Conservation (phyloP, 768 basidiomycete genomes). For the Leccinum disarticulatum region DNA sequence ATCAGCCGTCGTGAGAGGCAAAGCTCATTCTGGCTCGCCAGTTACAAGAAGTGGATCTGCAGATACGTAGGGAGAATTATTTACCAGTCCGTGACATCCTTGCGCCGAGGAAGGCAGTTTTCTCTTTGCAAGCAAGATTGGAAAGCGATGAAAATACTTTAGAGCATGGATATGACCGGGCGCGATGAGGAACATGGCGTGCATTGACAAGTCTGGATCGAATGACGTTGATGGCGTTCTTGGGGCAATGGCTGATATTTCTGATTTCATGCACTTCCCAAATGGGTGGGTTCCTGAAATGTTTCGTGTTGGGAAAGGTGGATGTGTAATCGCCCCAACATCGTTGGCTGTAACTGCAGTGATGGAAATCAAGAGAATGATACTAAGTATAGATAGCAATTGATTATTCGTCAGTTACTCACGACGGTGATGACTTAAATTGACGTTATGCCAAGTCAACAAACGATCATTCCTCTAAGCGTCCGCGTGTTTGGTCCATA, state of each 20-base stretch:
- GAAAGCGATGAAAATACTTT: not conserved
- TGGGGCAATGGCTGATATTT: not conserved
- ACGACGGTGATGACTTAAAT: constrained; percentile 1
- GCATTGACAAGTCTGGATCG: not conserved
- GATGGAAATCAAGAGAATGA: not conserved
- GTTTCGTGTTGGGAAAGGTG: not conserved
- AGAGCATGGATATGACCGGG: not conserved
- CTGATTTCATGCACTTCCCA: not conserved
- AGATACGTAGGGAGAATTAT: not conserved
- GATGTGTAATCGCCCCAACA: constrained; percentile 5
- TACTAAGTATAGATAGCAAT: constrained; percentile 14
- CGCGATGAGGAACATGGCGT: not conserved
- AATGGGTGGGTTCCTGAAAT: not conserved
- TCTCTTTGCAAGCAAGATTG: not conserved
- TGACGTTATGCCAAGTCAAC: not conserved
- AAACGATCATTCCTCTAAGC: constrained; percentile 24
- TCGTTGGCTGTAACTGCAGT: constrained; percentile 6
- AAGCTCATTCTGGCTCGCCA: not conserved
- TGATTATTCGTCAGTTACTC: constrained; percentile 12
- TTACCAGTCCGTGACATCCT: not conserved
- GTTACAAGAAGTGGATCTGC: not conserved
- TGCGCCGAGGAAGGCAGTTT: not conserved
- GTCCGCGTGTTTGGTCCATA: constrained; percentile 51
- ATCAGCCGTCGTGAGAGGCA: not conserved
- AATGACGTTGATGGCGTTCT: not conserved